Evolutionary conservation across 257 asterid genomes (phyloP).

Genomic region (Craterostigma plantagineum): DNA sequence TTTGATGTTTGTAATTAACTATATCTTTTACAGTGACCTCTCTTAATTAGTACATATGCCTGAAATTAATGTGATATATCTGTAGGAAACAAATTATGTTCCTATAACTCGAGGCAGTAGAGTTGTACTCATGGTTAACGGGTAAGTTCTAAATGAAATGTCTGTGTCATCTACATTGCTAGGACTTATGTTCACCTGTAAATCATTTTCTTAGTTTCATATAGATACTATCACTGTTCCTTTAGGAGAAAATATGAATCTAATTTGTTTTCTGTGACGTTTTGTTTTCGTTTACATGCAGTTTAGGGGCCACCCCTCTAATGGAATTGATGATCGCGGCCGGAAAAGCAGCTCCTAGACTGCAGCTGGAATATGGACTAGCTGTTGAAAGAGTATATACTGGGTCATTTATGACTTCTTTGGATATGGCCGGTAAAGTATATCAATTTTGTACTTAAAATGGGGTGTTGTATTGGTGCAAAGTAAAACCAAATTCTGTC

Average conservation of each 20-base stretch:
- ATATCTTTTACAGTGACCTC: too few species aligned
- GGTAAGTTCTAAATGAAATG: constrained; percentile 33
- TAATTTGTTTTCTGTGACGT: neutral
- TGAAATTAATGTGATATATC: constrained; percentile 8
- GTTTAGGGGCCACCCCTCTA: constrained; percentile 86
- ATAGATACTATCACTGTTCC: constrained; percentile 3
- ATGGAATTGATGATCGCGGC: constrained; percentile 98
- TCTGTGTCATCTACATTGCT: constrained; percentile 3
- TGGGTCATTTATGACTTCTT: constrained; percentile 96
- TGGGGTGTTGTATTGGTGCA: constrained; percentile 8
- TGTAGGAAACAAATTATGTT: constrained; percentile 87
- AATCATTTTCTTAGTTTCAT: neutral
- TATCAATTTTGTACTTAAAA: constrained; percentile 4
- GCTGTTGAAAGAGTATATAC: constrained; percentile 97
- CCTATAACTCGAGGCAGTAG: constrained; percentile 88
- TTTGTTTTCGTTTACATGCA: constrained; percentile 14
- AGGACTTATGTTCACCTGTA: neutral
- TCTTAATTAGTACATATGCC: too few species aligned
- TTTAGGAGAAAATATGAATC: constrained; percentile 1
- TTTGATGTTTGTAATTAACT: neutral
- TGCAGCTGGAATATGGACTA: constrained; percentile 91
- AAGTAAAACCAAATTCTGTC: constrained; percentile 6
- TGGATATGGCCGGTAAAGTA: constrained; percentile 84
- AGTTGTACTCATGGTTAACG: constrained; percentile 78
- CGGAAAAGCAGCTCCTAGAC: constrained; percentile 76